Evolutionary conservation across 2,329 filamentous ascomycete genomes (phyloP), one percentile per base, ranked within the genome.

Genomic region (Trichoderma citrinoviride): DNA sequence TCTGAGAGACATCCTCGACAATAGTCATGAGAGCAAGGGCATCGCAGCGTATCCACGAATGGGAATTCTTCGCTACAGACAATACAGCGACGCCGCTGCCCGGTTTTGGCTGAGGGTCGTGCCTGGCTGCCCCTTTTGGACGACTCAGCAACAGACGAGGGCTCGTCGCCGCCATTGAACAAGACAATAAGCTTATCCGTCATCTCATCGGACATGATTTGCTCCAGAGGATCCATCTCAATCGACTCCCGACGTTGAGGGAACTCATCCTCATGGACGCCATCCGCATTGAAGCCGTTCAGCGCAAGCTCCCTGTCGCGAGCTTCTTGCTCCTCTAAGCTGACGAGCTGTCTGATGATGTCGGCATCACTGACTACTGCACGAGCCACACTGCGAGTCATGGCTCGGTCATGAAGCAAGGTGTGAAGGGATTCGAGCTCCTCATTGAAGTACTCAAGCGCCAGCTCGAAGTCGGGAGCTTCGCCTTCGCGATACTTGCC

Each of bases 11-110:
- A 88, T 1, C 64, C 67, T 0, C 69, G 71, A 68, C 85, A 88
- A 69, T 86, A 87, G 1, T 78, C 72, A 65, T 88, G 83, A 0
- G 71, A 10, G 71, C 84, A 77, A 25, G 79, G 73, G 14, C 61
- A 70, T 37, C 41, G 58, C 17, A 53, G 15, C 5, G 55, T 57
- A 3, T 61, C 55, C 5, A 44, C 21, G 17, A 53, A 46, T 5
- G 50, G 57, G 12, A 67, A 55, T 3, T 46, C 37, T 5, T 65
- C 65, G 7, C 3, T 37, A 21, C 65, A 67, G 5, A 58, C 40
- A 8, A 47, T 41, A 40, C 65, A 67, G 37, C 33, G 40, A 5
- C 65, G 65, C 12, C 54, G 46, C 3, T 25, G 37, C 23, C 25
- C n/a, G 7, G 25, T 29, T 27, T 5, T 25, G 15, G 53, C 5